phyloP scores from a whole-genome alignment of 2,329 filamentous ascomycete genomes.

The Pestalotiopsis fici region DNA sequence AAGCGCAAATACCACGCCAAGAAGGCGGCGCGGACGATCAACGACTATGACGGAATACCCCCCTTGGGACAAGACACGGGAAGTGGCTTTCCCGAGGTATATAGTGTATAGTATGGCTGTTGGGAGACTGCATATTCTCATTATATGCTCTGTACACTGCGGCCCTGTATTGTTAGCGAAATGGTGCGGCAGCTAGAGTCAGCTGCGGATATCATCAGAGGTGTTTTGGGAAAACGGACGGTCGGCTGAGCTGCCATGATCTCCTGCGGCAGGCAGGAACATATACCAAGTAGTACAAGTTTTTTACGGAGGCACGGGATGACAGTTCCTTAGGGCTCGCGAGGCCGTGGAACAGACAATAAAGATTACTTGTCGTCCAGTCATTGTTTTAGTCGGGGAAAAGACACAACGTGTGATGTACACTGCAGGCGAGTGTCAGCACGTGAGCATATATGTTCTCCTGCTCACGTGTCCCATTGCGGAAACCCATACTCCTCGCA shows the following conservation, averaged over 20 bases:
- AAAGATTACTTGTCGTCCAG: not conserved
- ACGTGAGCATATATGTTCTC: no score
- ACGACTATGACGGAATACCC: not conserved
- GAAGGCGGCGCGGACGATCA: not conserved
- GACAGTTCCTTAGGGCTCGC: constrained; percentile 5
- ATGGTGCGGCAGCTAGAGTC: not conserved
- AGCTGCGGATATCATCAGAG: not conserved
- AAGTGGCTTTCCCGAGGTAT: not conserved
- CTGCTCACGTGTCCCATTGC: no score
- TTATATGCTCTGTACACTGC: not conserved
- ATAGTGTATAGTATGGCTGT: constrained; percentile 8
- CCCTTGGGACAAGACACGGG: not conserved
- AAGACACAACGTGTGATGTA: not conserved
- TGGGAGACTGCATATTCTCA: not conserved
- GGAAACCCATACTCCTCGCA: no score
- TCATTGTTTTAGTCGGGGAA: not conserved
- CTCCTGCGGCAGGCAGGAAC: not conserved
- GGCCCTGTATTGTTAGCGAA: constrained; percentile 5
- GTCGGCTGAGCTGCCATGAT: not conserved
- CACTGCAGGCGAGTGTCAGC: no score
- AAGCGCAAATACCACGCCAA: not conserved
- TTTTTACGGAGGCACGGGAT: not conserved
- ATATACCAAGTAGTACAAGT: not conserved
- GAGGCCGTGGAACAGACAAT: not conserved
- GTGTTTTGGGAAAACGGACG: not conserved